Base-by-base conservation (phyloP, 805 yeast genomes). In the Pichia occidentalis region DNA sequence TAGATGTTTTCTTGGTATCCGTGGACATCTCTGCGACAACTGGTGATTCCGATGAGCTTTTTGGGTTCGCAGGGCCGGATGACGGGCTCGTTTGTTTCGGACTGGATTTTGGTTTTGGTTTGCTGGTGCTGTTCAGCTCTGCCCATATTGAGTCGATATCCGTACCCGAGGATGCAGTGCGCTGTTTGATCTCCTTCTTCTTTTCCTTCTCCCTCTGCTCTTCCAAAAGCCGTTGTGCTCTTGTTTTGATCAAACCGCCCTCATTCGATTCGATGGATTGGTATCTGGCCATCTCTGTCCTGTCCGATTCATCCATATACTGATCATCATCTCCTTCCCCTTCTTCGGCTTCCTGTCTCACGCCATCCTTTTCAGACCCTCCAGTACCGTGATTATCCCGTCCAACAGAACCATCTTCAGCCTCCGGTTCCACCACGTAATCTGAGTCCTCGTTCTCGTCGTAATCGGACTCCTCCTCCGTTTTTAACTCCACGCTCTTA, bases 81-180 rank as follows among this genome's bases (percentile, higher is more conserved):
- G n/a, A n/a, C n/a, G n/a, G n/a, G n/a, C 11, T 24, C 16, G 13
- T 12, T 28, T 11, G 16, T 8, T 7, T 39, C 19, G 9, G 23
- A 6, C 32, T 18, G 10, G 16, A 12, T 35, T 30, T 13, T n/a
- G n/a, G n/a, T n/a, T n/a, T n/a, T n/a, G n/a, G n/a, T n/a, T n/a
- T n/a, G 1, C 37, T 35, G n/a, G 20, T 5, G 18, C 32, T 43
- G 45, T 78, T 71, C 61, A 80, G 52, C 24, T 67, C 71, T 5
- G 62, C 59, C 83, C 84, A 80, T 4, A 77, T 57, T 1, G 71
- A 69, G 34, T 73, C 66, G 1, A 76, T 64, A 43, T 72, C 73
- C 0, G 69, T 26, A 9, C 14, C 31, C 1, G 48, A 39, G 9
- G 45, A 36, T 0, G 67, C 58, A 0, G 59, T 38, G n/a, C 51